These are phyloP conservation scores for Meyerozyma guilliermondii DNA, from an alignment of 1,139 yeast genomes.

Conservation along the genomic window DNA sequence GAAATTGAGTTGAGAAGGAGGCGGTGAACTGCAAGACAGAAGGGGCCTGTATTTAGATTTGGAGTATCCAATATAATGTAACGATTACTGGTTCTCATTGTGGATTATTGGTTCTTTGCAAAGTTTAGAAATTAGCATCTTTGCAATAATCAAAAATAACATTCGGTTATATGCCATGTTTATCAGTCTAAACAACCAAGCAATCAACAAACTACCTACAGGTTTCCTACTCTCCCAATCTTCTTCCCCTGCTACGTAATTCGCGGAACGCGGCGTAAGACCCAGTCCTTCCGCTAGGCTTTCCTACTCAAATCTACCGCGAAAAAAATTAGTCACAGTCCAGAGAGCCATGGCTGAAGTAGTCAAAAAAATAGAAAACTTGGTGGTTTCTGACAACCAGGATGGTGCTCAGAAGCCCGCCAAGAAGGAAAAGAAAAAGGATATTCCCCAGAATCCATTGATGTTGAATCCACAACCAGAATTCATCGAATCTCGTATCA, in stretches of 20 bases:
- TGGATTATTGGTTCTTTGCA: too few relatives aligned
- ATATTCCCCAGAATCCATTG: conserved; percentile 30
- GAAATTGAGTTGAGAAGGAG: too few relatives aligned
- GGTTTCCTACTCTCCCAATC: background rate
- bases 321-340: background rate
- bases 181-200: too few relatives aligned
- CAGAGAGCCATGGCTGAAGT: conserved; percentile 1
- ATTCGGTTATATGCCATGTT: too few relatives aligned
- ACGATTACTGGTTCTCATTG: too few relatives aligned
- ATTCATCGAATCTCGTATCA: conserved; percentile 74
- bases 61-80: too few relatives aligned
- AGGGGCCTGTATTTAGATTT: too few relatives aligned
- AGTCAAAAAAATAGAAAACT: conserved; percentile 1
- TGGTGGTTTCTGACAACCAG: conserved; percentile 2
- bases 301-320: background rate
- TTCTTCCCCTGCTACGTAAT: background rate
- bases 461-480: conserved; percentile 73
- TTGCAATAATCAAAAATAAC: too few relatives aligned
- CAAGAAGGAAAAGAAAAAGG: conserved; percentile 27
- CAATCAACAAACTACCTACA: too few relatives aligned
- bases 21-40: too few relatives aligned
- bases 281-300: background rate
- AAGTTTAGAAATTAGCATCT: too few relatives aligned
- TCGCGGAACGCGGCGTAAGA: conserved; percentile 1
- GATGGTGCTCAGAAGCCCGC: conserved; percentile 5